A percentile compares a stretch with the other conserved stretches of the same genome.
phyloP scores from a whole-genome alignment of 768 basidiomycete genomes.

The button mushroom (Agaricus bisporus) region DNA sequence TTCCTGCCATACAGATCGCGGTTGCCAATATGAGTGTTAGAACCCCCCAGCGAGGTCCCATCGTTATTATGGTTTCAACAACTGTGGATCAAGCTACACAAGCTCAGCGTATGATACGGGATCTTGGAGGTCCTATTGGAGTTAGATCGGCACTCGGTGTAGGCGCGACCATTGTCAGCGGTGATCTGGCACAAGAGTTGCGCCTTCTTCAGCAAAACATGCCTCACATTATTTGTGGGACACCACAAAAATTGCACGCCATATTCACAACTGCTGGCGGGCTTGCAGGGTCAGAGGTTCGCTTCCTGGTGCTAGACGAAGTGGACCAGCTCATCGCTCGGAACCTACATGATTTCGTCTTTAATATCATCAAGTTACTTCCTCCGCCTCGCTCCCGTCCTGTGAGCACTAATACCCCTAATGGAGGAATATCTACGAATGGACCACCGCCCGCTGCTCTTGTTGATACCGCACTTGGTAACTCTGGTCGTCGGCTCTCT shows the following conservation, averaged over 20 bases:
- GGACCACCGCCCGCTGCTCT: constrained; percentile 27
- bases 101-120: constrained; percentile 91
- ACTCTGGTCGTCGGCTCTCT: constrained; percentile 54
- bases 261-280: constrained; percentile 80
- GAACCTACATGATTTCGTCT: constrained; percentile 92
- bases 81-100: constrained; percentile 99
- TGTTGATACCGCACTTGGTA: constrained; percentile 22
- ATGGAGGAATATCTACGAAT: constrained; percentile 13
- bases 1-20: constrained; percentile 82
- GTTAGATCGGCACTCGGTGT: constrained; percentile 87
- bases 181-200: constrained; percentile 68
- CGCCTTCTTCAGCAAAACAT: constrained; percentile 84
- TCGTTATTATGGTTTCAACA: constrained; percentile 92
- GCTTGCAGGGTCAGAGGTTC: constrained; percentile 75
- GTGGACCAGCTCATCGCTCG: constrained; percentile 97
- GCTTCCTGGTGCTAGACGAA: constrained; percentile 94
- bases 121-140: constrained; percentile 89
- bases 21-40: constrained; percentile 55
- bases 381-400: constrained; percentile 81
- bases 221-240: constrained; percentile 95
- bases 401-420: constrained; percentile 38
- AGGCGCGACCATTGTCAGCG: constrained; percentile 60
- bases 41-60: constrained; percentile 62
- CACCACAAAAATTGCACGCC: constrained; percentile 93
- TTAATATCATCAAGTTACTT: constrained; percentile 86